Evolutionary conservation across 495 filamentous ascomycete species (phyloP).

Genomic region (Filosporella fistucella): DNA sequence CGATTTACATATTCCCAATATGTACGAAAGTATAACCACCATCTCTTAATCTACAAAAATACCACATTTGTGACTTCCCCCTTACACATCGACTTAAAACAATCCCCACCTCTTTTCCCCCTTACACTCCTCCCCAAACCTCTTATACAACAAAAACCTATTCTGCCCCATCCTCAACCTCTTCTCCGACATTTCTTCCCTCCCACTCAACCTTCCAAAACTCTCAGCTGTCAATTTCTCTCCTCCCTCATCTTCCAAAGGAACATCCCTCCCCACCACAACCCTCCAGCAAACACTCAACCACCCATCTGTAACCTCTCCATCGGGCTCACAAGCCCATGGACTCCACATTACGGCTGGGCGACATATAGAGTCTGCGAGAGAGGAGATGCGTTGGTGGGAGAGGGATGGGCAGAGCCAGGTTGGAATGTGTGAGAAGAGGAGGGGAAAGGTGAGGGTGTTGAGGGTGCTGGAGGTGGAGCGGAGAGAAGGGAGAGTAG

Average conservation of each 20-base stretch:
- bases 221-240: slow-evolving; percentile 1
- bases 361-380: slow-evolving; percentile 8
- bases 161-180: slow-evolving; percentile 16
- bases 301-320: neutral
- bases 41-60: no score
- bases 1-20: no score
- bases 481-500: slow-evolving; percentile 2
- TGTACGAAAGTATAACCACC: no score
- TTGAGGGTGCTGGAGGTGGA: slow-evolving; percentile 3
- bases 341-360: slow-evolving; percentile 20
- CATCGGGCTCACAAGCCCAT: slow-evolving; percentile 7
- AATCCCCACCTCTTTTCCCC: no score
- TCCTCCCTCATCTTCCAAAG: neutral
- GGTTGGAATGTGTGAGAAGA: slow-evolving; percentile 12
- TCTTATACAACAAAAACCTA: slow-evolving; percentile 17
- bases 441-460: slow-evolving; percentile 2
- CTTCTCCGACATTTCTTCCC: slow-evolving; percentile 20
- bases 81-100: no score
- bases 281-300: slow-evolving; percentile 14
- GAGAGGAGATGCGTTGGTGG: slow-evolving; percentile 4
- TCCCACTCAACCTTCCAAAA: slow-evolving; percentile 16
- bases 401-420: slow-evolving; percentile 12
- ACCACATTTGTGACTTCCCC: no score
- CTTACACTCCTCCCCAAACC: slow-evolving; percentile 2
- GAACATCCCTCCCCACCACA: slow-evolving; percentile 6